A percentile compares a stretch with the other conserved stretches of the same genome.
Conservation (phyloP, 2,329 filamentous ascomycete species). For the Pyricularia sp. region DNA sequence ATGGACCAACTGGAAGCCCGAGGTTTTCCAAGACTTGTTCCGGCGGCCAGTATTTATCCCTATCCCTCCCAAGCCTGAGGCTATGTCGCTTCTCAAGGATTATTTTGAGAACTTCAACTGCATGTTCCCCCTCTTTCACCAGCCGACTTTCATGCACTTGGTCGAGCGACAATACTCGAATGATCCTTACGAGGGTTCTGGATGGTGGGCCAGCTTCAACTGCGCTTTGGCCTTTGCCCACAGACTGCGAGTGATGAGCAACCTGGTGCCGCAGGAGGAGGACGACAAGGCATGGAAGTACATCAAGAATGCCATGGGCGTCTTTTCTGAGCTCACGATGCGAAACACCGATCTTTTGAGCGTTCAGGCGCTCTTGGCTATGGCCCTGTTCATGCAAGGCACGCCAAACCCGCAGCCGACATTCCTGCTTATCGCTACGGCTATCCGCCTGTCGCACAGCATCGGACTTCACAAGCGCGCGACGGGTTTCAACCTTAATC, state of each 20-base stretch:
- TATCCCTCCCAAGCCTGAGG: slow-evolving; percentile 75
- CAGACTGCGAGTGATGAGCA: slow-evolving; percentile 87
- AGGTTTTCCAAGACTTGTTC: slow-evolving; percentile 90
- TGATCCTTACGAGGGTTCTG: slow-evolving; percentile 86
- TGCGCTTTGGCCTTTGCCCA: slow-evolving; percentile 88
- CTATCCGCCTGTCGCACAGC: slow-evolving; percentile 80
- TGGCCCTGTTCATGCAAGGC: slow-evolving; percentile 89
- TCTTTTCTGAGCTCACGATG: slow-evolving; percentile 87
- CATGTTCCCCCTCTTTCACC: slow-evolving; percentile 95
- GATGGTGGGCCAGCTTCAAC: slow-evolving; percentile 98
- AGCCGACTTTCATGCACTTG: slow-evolving; percentile 95
- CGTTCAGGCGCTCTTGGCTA: slow-evolving; percentile 85
- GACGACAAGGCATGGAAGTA: slow-evolving; percentile 93
- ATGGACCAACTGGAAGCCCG: slow-evolving; percentile 97
- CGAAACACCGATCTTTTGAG: slow-evolving; percentile 90
- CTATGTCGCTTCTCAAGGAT: slow-evolving; percentile 75
- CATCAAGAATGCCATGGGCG: slow-evolving; percentile 90
- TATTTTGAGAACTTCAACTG: slow-evolving; percentile 99
- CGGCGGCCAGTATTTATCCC: slow-evolving; percentile 70
- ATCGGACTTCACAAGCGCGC: slow-evolving; percentile 93
- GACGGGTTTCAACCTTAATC: slow-evolving; percentile 83
- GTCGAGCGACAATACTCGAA: slow-evolving; percentile 87
- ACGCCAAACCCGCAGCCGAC: slow-evolving; percentile 93
- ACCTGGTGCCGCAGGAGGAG: slow-evolving; percentile 78
- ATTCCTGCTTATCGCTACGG: slow-evolving; percentile 80